Conservation (phyloP, 768 basidiomycete genomes). For the Leucosporidium scottii region DNA sequence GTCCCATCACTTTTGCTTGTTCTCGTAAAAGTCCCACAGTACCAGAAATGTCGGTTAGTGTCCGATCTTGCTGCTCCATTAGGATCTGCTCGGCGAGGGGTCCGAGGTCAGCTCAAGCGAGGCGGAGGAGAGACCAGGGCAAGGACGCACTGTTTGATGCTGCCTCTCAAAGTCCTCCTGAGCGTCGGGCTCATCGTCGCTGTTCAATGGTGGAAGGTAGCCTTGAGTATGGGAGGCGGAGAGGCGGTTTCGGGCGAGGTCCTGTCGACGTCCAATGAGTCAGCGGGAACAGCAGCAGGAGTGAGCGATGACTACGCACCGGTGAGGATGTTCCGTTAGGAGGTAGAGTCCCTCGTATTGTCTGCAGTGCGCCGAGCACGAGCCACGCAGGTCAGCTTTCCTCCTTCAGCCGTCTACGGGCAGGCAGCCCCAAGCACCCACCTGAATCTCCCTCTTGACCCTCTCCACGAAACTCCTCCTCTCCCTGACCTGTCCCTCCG, state of each 20-base stretch:
- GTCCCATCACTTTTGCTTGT: conserved; percentile 91
- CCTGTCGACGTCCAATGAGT: not conserved
- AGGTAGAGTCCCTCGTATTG: not conserved
- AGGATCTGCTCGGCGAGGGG: conserved; percentile 55
- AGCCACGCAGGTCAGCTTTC: not conserved
- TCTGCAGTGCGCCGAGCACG: not conserved
- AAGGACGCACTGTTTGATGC: conserved; percentile 52
- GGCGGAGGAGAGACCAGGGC: conserved; percentile 49
- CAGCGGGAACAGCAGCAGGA: not conserved
- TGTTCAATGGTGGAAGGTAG: not conserved
- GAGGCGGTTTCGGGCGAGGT: conserved; percentile 7
- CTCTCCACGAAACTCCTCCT: conserved; percentile 68
- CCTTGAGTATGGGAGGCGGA: conserved; percentile 7
- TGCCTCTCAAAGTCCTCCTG: conserved; percentile 71
- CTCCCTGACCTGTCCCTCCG: conserved; percentile 65
- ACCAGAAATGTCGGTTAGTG: conserved; percentile 78
- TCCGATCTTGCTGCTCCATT: conserved; percentile 78
- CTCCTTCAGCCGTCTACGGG: not conserved
- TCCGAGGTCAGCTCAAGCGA: not conserved
- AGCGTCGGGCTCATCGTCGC: conserved; percentile 10
- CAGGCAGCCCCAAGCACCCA: conserved; percentile 47
- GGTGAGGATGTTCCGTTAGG: not conserved
- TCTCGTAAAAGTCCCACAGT: conserved; percentile 75
- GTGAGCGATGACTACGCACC: not conserved
- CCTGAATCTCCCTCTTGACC: conserved; percentile 70